A percentile compares a stretch with the other conserved stretches of the same genome.
These are phyloP conservation scores for Talaromyces wortmannii DNA, from an alignment of 495 filamentous ascomycete genomes.

Conservation along the genomic window DNA sequence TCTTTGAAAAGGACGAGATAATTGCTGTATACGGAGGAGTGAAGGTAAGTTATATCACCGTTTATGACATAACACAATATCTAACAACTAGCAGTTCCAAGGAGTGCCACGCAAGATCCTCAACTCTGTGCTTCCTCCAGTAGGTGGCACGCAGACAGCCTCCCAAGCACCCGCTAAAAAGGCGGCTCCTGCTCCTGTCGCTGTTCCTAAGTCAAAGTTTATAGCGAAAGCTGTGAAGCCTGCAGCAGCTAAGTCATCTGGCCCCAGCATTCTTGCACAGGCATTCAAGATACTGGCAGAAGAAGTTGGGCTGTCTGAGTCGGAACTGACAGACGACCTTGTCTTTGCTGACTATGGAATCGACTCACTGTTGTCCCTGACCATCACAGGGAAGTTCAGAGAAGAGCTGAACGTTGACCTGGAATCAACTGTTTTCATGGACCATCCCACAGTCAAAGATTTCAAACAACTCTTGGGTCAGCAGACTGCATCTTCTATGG, in stretches of 20 bases:
- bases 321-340: conserved; percentile 26
- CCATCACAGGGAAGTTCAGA: conserved; percentile 26
- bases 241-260: conserved; percentile 9
- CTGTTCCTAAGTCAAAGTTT: conserved; percentile 25
- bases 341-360: conserved; percentile 39
- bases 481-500: neutral
- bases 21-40: conserved; percentile 27
- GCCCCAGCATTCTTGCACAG: conserved; percentile 19
- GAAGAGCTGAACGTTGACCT: conserved; percentile 30
- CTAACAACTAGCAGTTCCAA: conserved; percentile 49
- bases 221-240: conserved; percentile 28
- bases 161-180: conserved; percentile 15
- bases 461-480: conserved; percentile 27
- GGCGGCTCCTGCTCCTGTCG: conserved; percentile 23
- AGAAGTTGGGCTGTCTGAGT: conserved; percentile 31
- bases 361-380: conserved; percentile 42
- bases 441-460: conserved; percentile 41
- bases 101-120: conserved; percentile 59
- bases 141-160: conserved; percentile 27
- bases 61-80: neutral
- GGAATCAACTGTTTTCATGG: conserved; percentile 40
- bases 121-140: conserved; percentile 57
- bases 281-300: conserved; percentile 31
- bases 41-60: conserved; percentile 3
- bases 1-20: conserved; percentile 39